A percentile compares a stretch with the other conserved stretches of the same genome.
Conservation (phyloP, 495 filamentous ascomycete species). For the Neurospora hispaniola region DNA sequence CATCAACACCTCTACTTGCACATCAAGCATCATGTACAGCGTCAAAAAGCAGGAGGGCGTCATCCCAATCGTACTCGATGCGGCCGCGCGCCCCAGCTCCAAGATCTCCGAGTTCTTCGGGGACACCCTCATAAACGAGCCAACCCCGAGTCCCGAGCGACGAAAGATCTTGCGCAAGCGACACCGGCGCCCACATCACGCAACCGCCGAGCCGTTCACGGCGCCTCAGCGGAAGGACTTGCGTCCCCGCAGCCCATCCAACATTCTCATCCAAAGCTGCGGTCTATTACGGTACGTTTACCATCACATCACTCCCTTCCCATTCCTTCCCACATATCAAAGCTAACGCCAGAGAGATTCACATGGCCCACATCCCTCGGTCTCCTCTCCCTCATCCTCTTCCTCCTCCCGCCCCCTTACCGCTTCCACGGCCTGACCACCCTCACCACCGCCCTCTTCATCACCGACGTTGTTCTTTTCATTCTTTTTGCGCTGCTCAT, state of each 20-base stretch:
- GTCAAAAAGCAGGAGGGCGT: constrained; percentile 1
- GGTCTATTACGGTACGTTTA: background rate
- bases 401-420: background rate
- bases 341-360: constrained; percentile 5
- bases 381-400: constrained; percentile 5
- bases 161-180: background rate
- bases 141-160: background rate
- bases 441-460: constrained; percentile 4
- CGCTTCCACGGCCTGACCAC: background rate
- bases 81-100: constrained; percentile 9
- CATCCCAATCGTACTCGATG: constrained; percentile 1
- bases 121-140: background rate
- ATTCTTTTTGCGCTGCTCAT: constrained; percentile 2
- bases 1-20: background rate
- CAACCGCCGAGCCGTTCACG: background rate
- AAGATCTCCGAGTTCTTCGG: constrained; percentile 21
- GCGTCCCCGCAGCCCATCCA: background rate
- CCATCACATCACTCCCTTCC: background rate
- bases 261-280: background rate
- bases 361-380: constrained; percentile 4
- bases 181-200: background rate
- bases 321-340: background rate
- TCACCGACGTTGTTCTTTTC: constrained; percentile 4
- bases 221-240: background rate
- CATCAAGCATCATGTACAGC: background rate